These are phyloP conservation scores for Ogataea kodamae DNA, from an alignment of 805 yeast genomes.

Conservation along the genomic window DNA sequence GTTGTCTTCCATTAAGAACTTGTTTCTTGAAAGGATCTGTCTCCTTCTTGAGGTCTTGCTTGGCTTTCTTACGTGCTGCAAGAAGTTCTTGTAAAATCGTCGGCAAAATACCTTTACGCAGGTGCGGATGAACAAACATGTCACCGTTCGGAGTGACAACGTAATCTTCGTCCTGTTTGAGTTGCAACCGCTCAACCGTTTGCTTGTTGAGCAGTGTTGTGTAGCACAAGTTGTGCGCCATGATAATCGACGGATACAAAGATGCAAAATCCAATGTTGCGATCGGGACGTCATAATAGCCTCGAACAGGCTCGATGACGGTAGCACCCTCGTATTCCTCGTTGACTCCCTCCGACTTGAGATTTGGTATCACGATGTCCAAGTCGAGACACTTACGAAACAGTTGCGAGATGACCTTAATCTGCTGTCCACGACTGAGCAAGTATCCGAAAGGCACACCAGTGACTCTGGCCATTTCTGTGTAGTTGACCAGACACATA, in stretches of 20 bases:
- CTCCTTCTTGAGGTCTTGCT: slow-evolving; percentile 83
- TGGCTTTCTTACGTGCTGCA: slow-evolving; percentile 90
- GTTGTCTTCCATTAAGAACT: slow-evolving; percentile 94
- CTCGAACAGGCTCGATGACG: slow-evolving; percentile 93
- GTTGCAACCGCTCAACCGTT: slow-evolving; percentile 59
- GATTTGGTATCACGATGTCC: slow-evolving; percentile 86
- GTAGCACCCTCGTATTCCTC: slow-evolving; percentile 99
- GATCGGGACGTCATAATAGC: slow-evolving; percentile 94
- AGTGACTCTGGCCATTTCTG: slow-evolving; percentile 99
- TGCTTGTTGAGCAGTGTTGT: slow-evolving; percentile 76
- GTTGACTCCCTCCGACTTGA: slow-evolving; percentile 72
- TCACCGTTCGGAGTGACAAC: slow-evolving; percentile 90
- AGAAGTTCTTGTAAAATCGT: slow-evolving; percentile 86
- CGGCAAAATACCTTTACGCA: slow-evolving; percentile 84
- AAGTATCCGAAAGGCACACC: slow-evolving; percentile 96
- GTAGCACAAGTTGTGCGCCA: slow-evolving; percentile 97
- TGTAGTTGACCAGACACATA: slow-evolving; percentile 94
- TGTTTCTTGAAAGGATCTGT: slow-evolving; percentile 91
- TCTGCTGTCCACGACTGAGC: slow-evolving; percentile 92
- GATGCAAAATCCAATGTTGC: slow-evolving; percentile 98
- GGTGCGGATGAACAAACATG: slow-evolving; percentile 67
- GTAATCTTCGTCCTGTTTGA: slow-evolving; percentile 74
- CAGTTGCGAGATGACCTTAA: slow-evolving; percentile 92
- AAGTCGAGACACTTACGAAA: slow-evolving; percentile 88
- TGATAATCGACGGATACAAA: slow-evolving; percentile 96